Evolutionary conservation across 1,284 basidiomycete species (phyloP), one percentile per base, ranked within the genome.

Genomic region (Wolfiporia cocos): DNA sequence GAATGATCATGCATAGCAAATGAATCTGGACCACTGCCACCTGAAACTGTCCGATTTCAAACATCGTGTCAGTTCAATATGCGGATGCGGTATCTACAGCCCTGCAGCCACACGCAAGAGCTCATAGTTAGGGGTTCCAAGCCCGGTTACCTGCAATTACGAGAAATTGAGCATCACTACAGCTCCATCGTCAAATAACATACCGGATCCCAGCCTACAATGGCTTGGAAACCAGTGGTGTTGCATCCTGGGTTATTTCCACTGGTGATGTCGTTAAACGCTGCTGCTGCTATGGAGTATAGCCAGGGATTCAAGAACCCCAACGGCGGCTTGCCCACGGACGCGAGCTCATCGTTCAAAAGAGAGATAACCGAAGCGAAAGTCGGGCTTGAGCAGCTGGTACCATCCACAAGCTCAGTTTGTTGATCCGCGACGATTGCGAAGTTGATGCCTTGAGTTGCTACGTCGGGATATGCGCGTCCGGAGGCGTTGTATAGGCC

Each of bases 401-500:
- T 81, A 26, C 79, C 79, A 34, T 60, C 69, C 24, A 78, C 74
- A 17, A 61, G 66, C 17, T 37, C 22, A 6, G 61, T 56, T 0
- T 51, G 22, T 15, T 74, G 75, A 33, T 67, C 67, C 39, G 77
- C 53, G 34, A 80, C 67, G 34, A 81, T 69, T 45, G 74, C 70
- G 69, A 78, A 81, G 23, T 67, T 64, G 21, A 62, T 47, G 18
- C 73, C 49, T 41, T 53, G 49, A 4, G 51, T 42, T 30, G 50
- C 46, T 24, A 17, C 47, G 37, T 24, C 37, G 19, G 24, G 33
- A 42, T 44, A 38, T 28, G 20, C 40, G 33, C 42, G 39, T 26
- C 65, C 69, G 49, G 45, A 70, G 70, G 61, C 53, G 48, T 80
- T 80, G 59, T 67, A 82, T 10, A 81, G 63, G n/a, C 76, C 79